phyloP scores from a whole-genome alignment of 2,329 filamentous ascomycete species.

The Clonostachys rosea region DNA sequence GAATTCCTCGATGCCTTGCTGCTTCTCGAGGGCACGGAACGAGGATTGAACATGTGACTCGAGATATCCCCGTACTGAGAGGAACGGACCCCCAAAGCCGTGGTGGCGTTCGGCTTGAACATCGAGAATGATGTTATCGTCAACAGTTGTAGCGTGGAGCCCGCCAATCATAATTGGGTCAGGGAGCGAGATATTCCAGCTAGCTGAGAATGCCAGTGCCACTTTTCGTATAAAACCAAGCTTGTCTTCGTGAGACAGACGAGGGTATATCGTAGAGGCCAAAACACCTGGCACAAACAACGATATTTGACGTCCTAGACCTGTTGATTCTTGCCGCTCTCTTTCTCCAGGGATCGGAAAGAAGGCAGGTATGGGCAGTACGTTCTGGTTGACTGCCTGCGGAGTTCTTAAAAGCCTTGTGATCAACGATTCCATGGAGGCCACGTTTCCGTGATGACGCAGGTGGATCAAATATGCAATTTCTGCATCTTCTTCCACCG shows the following conservation, averaged over 20 bases:
- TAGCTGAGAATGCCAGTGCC: background rate
- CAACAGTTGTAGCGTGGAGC: background rate
- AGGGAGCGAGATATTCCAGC: background rate
- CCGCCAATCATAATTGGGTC: background rate
- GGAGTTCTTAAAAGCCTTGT: no score
- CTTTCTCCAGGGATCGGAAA: background rate
- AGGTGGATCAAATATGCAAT: slow-evolving; percentile 7
- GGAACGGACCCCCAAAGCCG: background rate
- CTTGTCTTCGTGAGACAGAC: background rate
- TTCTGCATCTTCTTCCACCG: background rate
- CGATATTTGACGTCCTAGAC: background rate
- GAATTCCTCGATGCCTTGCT: background rate
- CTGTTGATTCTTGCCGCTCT: background rate
- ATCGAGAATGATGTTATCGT: background rate
- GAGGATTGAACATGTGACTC: background rate
- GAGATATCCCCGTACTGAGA: background rate
- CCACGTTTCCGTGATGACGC: slow-evolving; percentile 8
- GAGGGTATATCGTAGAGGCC: background rate
- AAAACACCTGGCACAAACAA: background rate
- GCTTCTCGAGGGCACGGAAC: background rate
- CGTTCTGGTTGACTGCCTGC: background rate
- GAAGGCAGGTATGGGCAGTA: background rate
- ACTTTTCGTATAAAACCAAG: background rate
- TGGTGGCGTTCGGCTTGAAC: background rate
- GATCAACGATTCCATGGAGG: slow-evolving; percentile 9